Evolutionary conservation across 140 eudicot genomes (phyloP).

Genomic region (Bidens hawaiensis): DNA sequence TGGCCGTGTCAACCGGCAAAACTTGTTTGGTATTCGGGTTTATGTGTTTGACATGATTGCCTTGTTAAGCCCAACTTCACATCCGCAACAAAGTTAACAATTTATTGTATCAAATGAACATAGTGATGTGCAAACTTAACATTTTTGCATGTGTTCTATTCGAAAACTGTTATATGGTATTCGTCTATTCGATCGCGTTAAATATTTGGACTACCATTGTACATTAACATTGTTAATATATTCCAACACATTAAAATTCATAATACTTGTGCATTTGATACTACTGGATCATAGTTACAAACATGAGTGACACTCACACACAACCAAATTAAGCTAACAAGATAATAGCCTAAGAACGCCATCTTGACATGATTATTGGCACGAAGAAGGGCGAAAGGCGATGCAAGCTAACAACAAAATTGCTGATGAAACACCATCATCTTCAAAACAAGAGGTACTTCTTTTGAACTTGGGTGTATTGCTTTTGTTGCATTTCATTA

Average conservation of each 20-base stretch:
- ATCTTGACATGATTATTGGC: neutral
- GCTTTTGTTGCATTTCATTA: slow-evolving; percentile 62
- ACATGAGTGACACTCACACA: slow-evolving; percentile 1
- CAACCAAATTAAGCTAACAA: slow-evolving; percentile 23
- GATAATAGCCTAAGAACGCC: slow-evolving; percentile 13
- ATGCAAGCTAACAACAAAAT: slow-evolving; percentile 76
- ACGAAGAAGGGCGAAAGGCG: slow-evolving; percentile 33
- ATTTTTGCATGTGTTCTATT: too few relatives aligned
- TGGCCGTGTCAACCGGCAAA: neutral
- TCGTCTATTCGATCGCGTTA: neutral
- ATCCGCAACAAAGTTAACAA: too few relatives aligned
- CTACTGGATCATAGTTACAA: neutral
- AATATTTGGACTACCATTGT: neutral
- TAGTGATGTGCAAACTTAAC: neutral
- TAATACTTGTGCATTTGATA: neutral
- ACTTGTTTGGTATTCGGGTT: neutral
- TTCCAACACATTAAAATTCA: neutral
- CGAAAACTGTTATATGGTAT: neutral
- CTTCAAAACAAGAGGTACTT: slow-evolving; percentile 60
- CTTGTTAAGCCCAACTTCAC: neutral
- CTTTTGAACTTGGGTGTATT: slow-evolving; percentile 71
- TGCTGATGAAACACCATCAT: slow-evolving; percentile 75
- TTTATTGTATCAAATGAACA: neutral
- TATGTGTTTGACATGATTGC: too few relatives aligned
- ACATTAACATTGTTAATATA: neutral